Conservation (phyloP, 2,329 filamentous ascomycete genomes). For the Albophoma yamanashiensis region DNA sequence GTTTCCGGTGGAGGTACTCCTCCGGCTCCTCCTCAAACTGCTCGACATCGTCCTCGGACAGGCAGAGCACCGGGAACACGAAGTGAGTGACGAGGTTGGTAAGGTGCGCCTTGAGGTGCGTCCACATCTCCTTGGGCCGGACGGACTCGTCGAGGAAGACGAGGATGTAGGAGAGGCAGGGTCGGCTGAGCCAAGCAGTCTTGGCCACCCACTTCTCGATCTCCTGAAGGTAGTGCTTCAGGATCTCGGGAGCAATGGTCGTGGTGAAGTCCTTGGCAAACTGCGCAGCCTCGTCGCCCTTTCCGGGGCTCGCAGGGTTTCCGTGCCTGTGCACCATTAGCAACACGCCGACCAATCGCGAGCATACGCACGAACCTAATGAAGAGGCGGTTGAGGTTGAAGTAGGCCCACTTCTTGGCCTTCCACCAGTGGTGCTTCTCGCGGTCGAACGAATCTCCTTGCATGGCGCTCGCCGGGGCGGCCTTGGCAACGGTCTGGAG, state of each 20-base stretch:
- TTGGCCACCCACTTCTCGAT: conserved; percentile 98
- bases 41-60: conserved; percentile 84
- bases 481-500: conserved; percentile 80
- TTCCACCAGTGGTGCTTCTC: conserved; percentile 99
- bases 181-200: conserved; percentile 87
- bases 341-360: not conserved
- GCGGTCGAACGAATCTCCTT: conserved; percentile 72
- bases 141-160: conserved; percentile 96
- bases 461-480: conserved; percentile 71
- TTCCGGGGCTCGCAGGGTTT: conserved; percentile 68
- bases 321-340: conserved; percentile 56
- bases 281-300: conserved; percentile 62
- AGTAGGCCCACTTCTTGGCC: conserved; percentile 99
- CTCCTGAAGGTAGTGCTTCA: conserved; percentile 88
- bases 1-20: conserved; percentile 92
- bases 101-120: conserved; percentile 83
- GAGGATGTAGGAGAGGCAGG: conserved; percentile 85
- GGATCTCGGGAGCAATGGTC: conserved; percentile 88
- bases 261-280: conserved; percentile 87
- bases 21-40: conserved; percentile 90
- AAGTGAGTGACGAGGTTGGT: conserved; percentile 90
- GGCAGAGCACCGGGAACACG: conserved; percentile 89
- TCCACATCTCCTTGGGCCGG: conserved; percentile 95
- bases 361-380: conserved; percentile 52
- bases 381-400: conserved; percentile 91